Evolutionary conservation across 495 filamentous ascomycete genomes (phyloP).

Genomic region (Neurospora discreta): DNA sequence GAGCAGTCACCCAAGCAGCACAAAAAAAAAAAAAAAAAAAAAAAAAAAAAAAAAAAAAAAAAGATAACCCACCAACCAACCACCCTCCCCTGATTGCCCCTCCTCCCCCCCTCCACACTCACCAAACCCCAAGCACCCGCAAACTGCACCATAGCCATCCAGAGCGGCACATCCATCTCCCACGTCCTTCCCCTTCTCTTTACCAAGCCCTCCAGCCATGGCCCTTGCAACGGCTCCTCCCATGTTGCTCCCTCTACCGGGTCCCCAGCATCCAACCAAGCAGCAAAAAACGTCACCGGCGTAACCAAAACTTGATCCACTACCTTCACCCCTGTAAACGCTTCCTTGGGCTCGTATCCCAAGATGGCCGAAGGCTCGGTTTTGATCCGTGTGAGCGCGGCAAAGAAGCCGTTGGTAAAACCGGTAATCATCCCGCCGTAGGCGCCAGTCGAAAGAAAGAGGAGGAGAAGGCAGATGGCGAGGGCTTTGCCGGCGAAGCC

Average conservation of each 20-base stretch:
- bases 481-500: neutral
- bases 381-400: neutral
- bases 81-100: constrained; percentile 40
- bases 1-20: neutral
- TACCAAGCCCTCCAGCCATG: neutral
- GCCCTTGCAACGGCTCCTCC: neutral
- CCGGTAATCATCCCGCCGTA: neutral
- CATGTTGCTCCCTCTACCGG: neutral
- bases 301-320: constrained; percentile 38
- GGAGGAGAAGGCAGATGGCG: neutral
- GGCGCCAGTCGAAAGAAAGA: neutral
- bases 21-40: neutral
- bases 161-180: constrained; percentile 32
- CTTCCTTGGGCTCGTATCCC: neutral
- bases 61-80: constrained; percentile 38
- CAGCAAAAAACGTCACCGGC: constrained; percentile 45
- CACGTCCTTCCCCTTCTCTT: constrained; percentile 21
- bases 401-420: neutral
- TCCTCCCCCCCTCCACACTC: constrained; percentile 43
- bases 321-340: constrained; percentile 39
- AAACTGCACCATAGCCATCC: constrained; percentile 44
- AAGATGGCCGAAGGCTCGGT: neutral
- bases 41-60: too few species aligned
- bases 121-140: constrained; percentile 45
- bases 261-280: constrained; percentile 30